phyloP scores from a whole-genome alignment of 257 asterid genomes.

The Nicotiana paniculata region DNA sequence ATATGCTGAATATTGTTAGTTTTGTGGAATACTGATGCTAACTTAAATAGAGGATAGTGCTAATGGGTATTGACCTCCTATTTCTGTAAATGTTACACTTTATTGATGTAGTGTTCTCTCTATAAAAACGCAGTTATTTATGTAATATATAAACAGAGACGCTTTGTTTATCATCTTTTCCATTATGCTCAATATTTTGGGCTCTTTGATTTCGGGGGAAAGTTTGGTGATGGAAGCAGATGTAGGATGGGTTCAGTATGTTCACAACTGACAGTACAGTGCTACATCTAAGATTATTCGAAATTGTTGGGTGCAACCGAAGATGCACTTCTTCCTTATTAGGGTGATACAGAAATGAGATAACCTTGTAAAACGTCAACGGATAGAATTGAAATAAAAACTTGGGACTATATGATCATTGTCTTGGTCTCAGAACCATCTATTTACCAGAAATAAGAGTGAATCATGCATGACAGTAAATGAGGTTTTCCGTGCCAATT shows the following conservation, averaged over 20 bases:
- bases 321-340: too few relatives aligned
- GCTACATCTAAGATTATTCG: background rate
- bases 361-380: too few relatives aligned
- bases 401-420: background rate
- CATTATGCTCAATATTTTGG: background rate
- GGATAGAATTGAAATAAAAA: background rate
- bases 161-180: background rate
- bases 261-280: too few relatives aligned
- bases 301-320: background rate
- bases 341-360: too few relatives aligned
- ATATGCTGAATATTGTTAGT: background rate
- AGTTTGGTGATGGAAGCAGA: too few relatives aligned
- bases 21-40: background rate
- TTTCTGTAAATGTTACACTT: background rate
- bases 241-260: too few relatives aligned
- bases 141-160: background rate
- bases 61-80: background rate
- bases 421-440: too few relatives aligned
- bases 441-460: too few relatives aligned
- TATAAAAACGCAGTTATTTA: background rate
- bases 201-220: background rate
- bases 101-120: background rate
- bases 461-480: too few relatives aligned
- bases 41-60: background rate
- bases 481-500: too few relatives aligned